phyloP scores from a whole-genome alignment of 164 flowering plant genomes.

The Cinnamomum chago region DNA sequence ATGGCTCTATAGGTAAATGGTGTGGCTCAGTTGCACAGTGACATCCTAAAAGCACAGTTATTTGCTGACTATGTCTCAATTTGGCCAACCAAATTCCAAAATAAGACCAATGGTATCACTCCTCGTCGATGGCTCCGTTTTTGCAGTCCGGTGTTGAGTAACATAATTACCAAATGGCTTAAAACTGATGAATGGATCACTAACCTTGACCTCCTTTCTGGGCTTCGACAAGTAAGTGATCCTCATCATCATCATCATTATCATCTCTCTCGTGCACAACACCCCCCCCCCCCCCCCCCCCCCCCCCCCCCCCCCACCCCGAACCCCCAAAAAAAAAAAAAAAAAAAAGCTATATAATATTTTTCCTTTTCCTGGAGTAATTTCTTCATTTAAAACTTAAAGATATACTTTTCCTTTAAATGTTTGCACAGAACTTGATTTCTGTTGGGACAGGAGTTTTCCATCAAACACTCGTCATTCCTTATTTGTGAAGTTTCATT shows the following conservation, averaged over 20 bases:
- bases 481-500: background rate
- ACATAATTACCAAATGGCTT: conserved; percentile 84
- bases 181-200: conserved; percentile 88
- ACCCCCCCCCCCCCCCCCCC: no score
- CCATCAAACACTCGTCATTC: no score
- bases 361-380: background rate
- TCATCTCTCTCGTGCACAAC: no score
- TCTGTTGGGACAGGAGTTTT: no score
- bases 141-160: conserved; percentile 91
- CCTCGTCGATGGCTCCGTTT: conserved; percentile 96
- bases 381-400: no score
- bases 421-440: no score
- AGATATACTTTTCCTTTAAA: no score
- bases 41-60: conserved; percentile 77
- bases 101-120: conserved; percentile 96
- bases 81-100: conserved; percentile 95
- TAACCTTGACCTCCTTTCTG: conserved; percentile 71
- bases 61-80: conserved; percentile 89
- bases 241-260: background rate
- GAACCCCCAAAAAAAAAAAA: background rate
- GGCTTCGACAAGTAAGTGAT: conserved; percentile 63
- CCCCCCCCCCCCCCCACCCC: no score
- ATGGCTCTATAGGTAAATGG: conserved; percentile 72
- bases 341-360: background rate
- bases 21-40: conserved; percentile 95